A percentile compares a stretch with the other conserved stretches of the same genome.
These are phyloP conservation scores for Ogataea thermomethanolica DNA, from an alignment of 805 yeast genomes.

Conservation along the genomic window DNA sequence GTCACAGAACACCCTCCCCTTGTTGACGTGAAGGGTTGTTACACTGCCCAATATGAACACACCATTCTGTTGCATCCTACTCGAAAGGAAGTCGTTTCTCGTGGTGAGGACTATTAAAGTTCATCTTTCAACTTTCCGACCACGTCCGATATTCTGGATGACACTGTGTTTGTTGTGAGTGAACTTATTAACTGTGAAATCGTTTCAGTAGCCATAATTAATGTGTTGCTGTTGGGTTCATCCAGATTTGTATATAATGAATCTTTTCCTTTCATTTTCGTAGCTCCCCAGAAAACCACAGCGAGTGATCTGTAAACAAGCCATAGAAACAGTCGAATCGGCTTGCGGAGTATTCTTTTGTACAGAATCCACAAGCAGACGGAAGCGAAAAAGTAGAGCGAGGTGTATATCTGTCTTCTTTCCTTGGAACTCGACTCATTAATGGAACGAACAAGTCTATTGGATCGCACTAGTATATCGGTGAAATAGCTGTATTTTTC, in stretches of 20 bases:
- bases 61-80: constrained; percentile 88
- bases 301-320: constrained; percentile 38
- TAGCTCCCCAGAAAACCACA: constrained; percentile 16
- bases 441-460: constrained; percentile 45
- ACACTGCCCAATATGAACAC: constrained; percentile 97
- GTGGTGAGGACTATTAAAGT: constrained; percentile 84
- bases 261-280: constrained; percentile 7
- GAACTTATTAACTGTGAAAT: neutral
- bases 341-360: constrained; percentile 44
- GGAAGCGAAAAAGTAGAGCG: constrained; percentile 42
- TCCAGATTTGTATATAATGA: constrained; percentile 2
- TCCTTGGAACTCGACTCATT: constrained; percentile 51
- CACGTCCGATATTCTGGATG: constrained; percentile 1
- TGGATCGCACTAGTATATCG: constrained; percentile 39
- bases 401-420: constrained; percentile 44
- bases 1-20: constrained; percentile 94
- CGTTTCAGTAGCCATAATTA: neutral
- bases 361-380: constrained; percentile 50
- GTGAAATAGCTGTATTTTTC: constrained; percentile 41
- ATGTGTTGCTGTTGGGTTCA: neutral
- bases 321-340: constrained; percentile 46
- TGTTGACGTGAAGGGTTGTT: constrained; percentile 75
- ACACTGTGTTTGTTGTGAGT: neutral
- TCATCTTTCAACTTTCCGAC: constrained; percentile 9
- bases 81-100: constrained; percentile 87